Base-by-base conservation (phyloP, 1,284 basidiomycete genomes). In the Lignosus rhinocerotis region DNA sequence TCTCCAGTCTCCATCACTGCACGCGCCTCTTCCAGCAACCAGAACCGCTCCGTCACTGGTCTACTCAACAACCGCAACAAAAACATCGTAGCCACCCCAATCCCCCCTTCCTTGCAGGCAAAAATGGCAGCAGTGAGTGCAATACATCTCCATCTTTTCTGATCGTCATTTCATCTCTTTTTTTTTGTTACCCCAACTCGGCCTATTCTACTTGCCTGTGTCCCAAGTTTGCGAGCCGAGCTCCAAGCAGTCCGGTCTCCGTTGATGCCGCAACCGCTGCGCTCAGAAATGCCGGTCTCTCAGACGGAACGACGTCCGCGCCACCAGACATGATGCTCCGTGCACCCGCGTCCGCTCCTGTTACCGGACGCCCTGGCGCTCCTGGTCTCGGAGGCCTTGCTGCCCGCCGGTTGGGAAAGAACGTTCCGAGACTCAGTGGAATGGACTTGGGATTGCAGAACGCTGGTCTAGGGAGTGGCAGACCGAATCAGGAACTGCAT, bases 21-120 rank as follows among this genome's bases (percentile, higher is more conserved):
- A 12, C 61, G 64, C 53, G 53, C 57, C 3, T 31, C 58, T 19
- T 38, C 60, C 42, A 34, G 46, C 57, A 65, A 67, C 69, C 61
- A 66, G n/a, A 66, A 58, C 51, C 67, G 70, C 50, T 64, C 75
- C 51, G 77, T 82, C 62, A 75, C 78, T 45, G 74, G 76, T 36
- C 68, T 78, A 49, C 75, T 76, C 69, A 71, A 71, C 64, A 75
- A 69, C 72, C 72, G 68, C 72, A 61, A 56, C 39, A 75, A 67
- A 45, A 62, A 60, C 51, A 65, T 46, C 14, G 77, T 76, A 47
- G 74, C 84, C 17, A 86, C 87, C 0, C 86, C 88, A 51, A 90
- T 96, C 62, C 95, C 96, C 0, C 93, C 95, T 0, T 85, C 87
- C 53, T 81, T 98, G 54, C 94, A 95, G 71, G 93, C 93, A 60